Base-by-base conservation (phyloP, 768 basidiomycete genomes). In the Exsudoporus frostii region DNA sequence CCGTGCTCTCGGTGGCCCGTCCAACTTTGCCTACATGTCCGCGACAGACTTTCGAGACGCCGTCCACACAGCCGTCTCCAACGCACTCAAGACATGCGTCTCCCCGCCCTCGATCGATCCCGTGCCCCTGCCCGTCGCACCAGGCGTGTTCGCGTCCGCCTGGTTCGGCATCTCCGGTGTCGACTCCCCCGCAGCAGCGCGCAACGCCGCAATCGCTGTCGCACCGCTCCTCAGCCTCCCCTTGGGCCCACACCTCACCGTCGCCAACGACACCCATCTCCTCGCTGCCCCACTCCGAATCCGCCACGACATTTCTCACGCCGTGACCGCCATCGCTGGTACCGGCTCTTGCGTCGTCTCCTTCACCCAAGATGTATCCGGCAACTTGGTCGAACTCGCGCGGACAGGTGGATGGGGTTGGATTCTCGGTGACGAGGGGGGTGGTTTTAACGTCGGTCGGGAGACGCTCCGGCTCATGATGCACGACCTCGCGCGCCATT, bases 101-200 rank as follows among this genome's bases (percentile, higher is more conserved):
- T 66, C 72, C 32, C 72, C 72, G 3, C 69, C 71, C 3, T 68
- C 71, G 29, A 56, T 69, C 45, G 71, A 70, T 3, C 69, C 74
- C 20, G 65, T 76, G 11, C 44, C 66, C 7, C 65, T 78, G 6
- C 75, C 77, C 17, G 75, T 74, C 2, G 48, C 65, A 20, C 74
- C 70, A 17, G 69, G 67, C 14, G 34, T 64, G 10, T 85, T 94
- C 58, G 78, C 79, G 19, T 79, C 83, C 3, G 91, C 86, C 0
- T 94, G 90, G 88, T 81, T 94, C 62, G 91, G 88, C 29, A 78
- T 90, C 15, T 87, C 91, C 1, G 91, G 91, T 32, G 86, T 89
- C 27, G 92, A 92, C 67, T 87, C 86, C 10, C 78, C 83, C 2
- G 74, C 79, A 14, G 85, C 84, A 15, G 76, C 84, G 50, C 78